Evolutionary conservation across 202 grass and related monocot species (phyloP).

Genomic region (Panicum hallii): DNA sequence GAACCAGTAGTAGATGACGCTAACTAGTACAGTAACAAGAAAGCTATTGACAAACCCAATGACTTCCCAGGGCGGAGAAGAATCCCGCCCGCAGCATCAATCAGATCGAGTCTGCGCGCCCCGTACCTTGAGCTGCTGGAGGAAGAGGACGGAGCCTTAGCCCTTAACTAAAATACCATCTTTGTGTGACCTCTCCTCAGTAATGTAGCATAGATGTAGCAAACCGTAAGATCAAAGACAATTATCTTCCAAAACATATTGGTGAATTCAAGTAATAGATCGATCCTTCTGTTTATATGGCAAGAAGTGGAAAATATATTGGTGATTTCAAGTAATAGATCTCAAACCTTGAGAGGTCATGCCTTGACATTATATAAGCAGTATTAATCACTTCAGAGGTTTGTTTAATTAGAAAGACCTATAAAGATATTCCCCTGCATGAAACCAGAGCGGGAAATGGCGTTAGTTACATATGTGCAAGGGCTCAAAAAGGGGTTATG

Average conservation of each 20-base stretch:
- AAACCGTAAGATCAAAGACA: conserved; percentile 2
- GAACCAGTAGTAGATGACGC: not conserved
- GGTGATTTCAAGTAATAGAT: conserved; percentile 31
- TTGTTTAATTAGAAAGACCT: conserved; percentile 68
- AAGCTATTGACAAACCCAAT: not conserved
- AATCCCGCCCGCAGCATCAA: not conserved
- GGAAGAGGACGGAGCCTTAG: conserved; percentile 65
- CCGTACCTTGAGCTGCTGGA: conserved; percentile 93
- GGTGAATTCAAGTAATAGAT: not conserved
- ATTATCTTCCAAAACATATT: not conserved
- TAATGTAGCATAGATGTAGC: not conserved
- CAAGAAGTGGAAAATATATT: not conserved
- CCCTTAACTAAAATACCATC: not conserved
- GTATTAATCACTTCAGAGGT: conserved; percentile 80
- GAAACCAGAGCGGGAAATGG: conserved; percentile 16
- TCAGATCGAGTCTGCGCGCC: not conserved
- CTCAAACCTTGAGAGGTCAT: conserved; percentile 87
- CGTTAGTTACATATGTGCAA: not conserved
- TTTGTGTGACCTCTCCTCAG: conserved; percentile 3
- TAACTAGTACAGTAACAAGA: not conserved
- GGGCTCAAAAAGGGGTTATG: not conserved
- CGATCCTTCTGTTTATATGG: not conserved
- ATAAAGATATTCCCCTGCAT: conserved; percentile 71
- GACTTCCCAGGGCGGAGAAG: not conserved
- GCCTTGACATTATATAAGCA: conserved; percentile 89